Conservation (phyloP, 2,329 filamentous ascomycete genomes). For the Pseudogymnoascus sp. region DNA sequence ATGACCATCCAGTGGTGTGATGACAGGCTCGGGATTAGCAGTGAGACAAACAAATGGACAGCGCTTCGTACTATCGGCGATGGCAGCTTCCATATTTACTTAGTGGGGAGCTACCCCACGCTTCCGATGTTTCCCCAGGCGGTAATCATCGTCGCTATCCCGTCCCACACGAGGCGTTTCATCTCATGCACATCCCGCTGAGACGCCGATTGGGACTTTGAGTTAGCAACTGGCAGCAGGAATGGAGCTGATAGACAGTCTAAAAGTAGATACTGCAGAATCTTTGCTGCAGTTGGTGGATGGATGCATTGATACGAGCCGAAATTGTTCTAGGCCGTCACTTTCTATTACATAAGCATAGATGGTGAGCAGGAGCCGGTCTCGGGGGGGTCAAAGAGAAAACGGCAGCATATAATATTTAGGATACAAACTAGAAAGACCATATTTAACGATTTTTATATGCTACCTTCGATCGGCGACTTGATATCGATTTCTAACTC, state of each 20-base stretch:
- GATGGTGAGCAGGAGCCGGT: background rate
- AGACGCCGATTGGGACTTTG: background rate
- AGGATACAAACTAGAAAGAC: background rate
- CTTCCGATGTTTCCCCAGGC: background rate
- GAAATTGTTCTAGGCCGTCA: background rate
- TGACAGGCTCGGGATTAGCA: background rate
- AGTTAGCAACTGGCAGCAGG: background rate
- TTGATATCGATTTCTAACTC: background rate
- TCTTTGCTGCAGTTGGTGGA: background rate
- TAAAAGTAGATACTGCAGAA: background rate
- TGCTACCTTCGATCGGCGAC: background rate
- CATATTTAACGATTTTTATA: background rate
- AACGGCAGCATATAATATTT: background rate
- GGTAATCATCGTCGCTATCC: background rate
- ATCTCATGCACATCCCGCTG: background rate
- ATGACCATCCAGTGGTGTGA: background rate
- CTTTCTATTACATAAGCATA: background rate
- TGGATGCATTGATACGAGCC: background rate
- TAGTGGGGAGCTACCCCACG: conserved; percentile 1
- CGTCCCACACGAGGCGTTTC: background rate
- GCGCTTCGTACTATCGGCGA: background rate
- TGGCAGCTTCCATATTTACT: conserved; percentile 4
- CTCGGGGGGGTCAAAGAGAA: background rate
- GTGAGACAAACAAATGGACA: background rate
- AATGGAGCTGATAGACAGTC: background rate